Conservation (phyloP, 2,329 filamentous ascomycete species). For the Colletotrichum australisinense region DNA sequence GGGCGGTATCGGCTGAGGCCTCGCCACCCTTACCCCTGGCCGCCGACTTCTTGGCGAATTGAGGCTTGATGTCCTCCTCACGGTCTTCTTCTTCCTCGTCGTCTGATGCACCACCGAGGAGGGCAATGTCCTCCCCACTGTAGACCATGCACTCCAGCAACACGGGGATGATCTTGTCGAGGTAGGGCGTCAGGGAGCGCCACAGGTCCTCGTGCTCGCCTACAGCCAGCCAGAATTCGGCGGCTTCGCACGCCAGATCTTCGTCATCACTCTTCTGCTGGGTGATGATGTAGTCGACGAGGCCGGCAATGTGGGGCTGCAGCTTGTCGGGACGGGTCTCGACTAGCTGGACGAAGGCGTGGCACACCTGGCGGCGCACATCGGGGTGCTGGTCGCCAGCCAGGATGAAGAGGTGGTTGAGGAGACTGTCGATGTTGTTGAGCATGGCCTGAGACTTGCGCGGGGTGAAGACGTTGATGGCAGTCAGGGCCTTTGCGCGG, state of each 20-base stretch:
- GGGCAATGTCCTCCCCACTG: constrained; percentile 89
- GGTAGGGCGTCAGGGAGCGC: constrained; percentile 79
- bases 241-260: constrained; percentile 91
- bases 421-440: constrained; percentile 81
- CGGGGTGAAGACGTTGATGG: constrained; percentile 92
- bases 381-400: constrained; percentile 82
- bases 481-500: constrained; percentile 80
- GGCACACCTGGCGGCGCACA: constrained; percentile 92
- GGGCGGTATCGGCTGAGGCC: constrained; percentile 60
- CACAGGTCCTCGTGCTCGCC: constrained; percentile 88
- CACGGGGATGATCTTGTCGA: constrained; percentile 88
- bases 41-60: constrained; percentile 80
- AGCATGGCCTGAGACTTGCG: constrained; percentile 86
- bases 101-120: constrained; percentile 85
- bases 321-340: constrained; percentile 93
- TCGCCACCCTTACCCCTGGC: constrained; percentile 68
- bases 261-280: constrained; percentile 91
- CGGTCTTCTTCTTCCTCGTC: constrained; percentile 94
- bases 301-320: constrained; percentile 83
- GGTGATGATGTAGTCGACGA: constrained; percentile 92
- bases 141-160: constrained; percentile 97
- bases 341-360: constrained; percentile 91
- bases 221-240: constrained; percentile 96
- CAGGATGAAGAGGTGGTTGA: constrained; percentile 85
- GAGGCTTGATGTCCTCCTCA: constrained; percentile 89